Evolutionary conservation across 805 yeast species (phyloP).

Genomic region (Debaryomyces prosopidis): DNA sequence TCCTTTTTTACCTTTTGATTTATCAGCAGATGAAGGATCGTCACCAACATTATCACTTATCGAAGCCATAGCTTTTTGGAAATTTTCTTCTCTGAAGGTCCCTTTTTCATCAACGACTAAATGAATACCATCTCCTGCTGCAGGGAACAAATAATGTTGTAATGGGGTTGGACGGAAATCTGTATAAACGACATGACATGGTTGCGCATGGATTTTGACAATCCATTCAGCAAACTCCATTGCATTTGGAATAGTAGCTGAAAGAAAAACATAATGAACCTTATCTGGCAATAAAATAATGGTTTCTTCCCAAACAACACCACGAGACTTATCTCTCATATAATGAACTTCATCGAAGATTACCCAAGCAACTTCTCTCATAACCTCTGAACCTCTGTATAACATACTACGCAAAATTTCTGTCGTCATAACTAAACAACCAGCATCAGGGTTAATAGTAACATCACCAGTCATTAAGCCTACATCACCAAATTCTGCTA

Average conservation of each 20-base stretch:
- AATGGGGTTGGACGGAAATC: conserved; percentile 98
- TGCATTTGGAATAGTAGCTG: conserved; percentile 97
- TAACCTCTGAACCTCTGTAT: conserved; percentile 94
- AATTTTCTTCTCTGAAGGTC: conserved; percentile 92
- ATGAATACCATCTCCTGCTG: conserved; percentile 98
- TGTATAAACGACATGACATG: conserved; percentile 97
- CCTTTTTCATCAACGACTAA: conserved; percentile 97
- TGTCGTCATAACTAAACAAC: conserved; percentile 97
- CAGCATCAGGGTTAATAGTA: conserved; percentile 96
- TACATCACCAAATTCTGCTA: conserved; percentile 93
- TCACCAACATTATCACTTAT: conserved; percentile 82
- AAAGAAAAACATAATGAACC: conserved; percentile 88
- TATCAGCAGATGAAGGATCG: conserved; percentile 64
- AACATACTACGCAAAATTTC: conserved; percentile 96
- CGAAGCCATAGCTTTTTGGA: conserved; percentile 97
- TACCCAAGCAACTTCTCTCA: conserved; percentile 99
- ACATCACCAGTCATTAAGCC: conserved; percentile 99
- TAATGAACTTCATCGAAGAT: conserved; percentile 98
- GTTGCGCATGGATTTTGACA: conserved; percentile 90
- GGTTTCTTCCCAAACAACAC: conserved; percentile 99
- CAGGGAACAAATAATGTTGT: conserved; percentile 96
- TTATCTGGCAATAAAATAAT: conserved; percentile 93
- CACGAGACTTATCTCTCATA: conserved; percentile 97
- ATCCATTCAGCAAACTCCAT: conserved; percentile 99
- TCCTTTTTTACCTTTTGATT: conserved; percentile 69